Evolutionary conservation across 2,329 filamentous ascomycete genomes (phyloP).

Genomic region (Colletotrichum tamarilloi): DNA sequence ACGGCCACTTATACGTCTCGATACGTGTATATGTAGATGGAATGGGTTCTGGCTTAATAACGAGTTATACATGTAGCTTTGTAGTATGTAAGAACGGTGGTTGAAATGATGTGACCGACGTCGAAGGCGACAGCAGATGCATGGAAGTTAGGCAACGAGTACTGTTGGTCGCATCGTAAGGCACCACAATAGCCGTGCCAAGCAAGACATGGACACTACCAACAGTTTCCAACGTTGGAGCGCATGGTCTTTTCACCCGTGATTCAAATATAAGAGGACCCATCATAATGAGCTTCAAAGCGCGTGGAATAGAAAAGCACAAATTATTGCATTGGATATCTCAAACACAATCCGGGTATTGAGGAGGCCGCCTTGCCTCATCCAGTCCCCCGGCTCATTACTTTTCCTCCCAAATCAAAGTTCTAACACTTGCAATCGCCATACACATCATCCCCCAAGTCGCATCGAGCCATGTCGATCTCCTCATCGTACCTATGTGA

Average conservation of each 20-base stretch:
- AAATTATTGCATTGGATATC: slow-evolving; percentile 2
- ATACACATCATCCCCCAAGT: neutral
- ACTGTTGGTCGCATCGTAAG: neutral
- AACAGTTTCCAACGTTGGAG: neutral
- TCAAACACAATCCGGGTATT: neutral
- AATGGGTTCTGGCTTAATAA: no score
- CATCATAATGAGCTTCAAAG: no score
- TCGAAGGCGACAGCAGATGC: neutral
- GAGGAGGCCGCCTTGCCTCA: slow-evolving; percentile 11
- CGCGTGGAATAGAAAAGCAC: neutral
- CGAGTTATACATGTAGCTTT: no score
- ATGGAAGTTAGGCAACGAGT: neutral
- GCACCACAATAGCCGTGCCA: no score
- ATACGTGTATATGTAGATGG: neutral
- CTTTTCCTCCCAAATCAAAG: neutral
- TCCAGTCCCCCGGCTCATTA: slow-evolving; percentile 1
- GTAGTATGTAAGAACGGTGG: neutral
- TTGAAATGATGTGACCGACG: neutral
- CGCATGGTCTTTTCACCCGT: neutral
- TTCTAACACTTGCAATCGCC: neutral
- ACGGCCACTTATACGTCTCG: neutral
- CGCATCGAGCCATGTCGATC: neutral
- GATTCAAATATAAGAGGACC: neutral
- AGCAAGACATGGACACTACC: neutral
- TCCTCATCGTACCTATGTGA: neutral